Base-by-base conservation (phyloP, 768 basidiomycete species). In the Cantharellus cinnabarinus region DNA sequence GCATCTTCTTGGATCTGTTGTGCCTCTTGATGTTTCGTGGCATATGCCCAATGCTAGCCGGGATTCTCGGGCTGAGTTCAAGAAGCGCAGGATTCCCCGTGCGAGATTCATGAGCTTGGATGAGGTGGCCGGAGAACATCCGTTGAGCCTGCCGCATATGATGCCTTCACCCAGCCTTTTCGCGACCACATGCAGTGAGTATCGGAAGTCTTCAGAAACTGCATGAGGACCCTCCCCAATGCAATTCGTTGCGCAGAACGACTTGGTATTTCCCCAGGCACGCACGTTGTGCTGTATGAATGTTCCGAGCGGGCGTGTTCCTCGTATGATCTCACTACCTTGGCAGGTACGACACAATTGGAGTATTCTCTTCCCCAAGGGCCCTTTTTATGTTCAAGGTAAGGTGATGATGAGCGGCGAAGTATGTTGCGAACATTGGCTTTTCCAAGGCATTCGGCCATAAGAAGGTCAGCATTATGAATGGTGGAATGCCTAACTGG, bases 401-500 rank as follows among this genome's bases (percentile, higher is more conserved):
- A 58, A 34, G 62, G 54, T 20, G n/a, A 2, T 3, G 10, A 41
- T 40, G 7, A 20, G 20, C 20, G 20, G 20, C 20, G 20, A 29
- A 51, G 37, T 52, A 54, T 14, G 7, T 54, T 35, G 15, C 29
- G 44, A 48, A 48, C 10, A 48, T 48, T 48, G 1, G 10, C 44
- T 48, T 10, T 48, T 29, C 29, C 10, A 54, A 69, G 71, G 76
- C 85, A 34, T 90, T 95, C 70, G 88, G 89, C 4, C 95, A 99
- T 69, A 70, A 75, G 40, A 82, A 81, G 50, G 88, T 90, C 4
- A 88, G 85, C 62, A 77, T 98, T 5, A 75, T 99, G 14, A 81
- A 98, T 68, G 95, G 95, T n/a, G 94, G 93, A 20, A 76, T 97
- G 7, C 89, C 87, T 40, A 72, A 78, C 44, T 94, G 88, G 87